These are phyloP conservation scores for Calonectria multiphialidica DNA, from an alignment of 2,329 filamentous ascomycete species.

Conservation along the genomic window DNA sequence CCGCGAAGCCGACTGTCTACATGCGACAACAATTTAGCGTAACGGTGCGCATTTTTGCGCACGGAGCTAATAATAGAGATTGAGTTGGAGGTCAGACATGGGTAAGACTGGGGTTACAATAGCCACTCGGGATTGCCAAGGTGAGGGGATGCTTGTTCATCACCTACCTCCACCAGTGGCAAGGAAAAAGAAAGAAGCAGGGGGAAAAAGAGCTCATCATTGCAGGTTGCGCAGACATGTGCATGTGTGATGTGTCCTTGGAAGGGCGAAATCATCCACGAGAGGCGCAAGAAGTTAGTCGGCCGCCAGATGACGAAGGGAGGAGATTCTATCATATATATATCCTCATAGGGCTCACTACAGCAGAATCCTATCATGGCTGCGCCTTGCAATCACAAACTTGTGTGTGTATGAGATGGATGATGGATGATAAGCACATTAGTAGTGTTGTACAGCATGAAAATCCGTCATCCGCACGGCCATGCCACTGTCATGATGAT, in stretches of 20 bases:
- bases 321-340: background rate
- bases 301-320: background rate
- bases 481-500: background rate
- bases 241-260: slow-evolving; percentile 19
- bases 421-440: background rate
- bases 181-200: background rate
- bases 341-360: background rate
- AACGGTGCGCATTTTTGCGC: background rate
- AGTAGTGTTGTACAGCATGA: background rate
- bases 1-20: background rate
- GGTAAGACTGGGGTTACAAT: slow-evolving; percentile 23
- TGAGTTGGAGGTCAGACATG: slow-evolving; percentile 15
- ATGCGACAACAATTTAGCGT: slow-evolving; percentile 3
- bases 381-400: background rate
- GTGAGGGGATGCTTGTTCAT: slow-evolving; percentile 13
- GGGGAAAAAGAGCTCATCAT: slow-evolving; percentile 19
- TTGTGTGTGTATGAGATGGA: background rate
- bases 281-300: background rate
- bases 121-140: slow-evolving; percentile 1
- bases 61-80: slow-evolving; percentile 21
- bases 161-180: slow-evolving; percentile 15
- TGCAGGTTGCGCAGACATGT: slow-evolving; percentile 7
- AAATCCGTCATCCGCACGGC: background rate
- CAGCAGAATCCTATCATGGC: background rate
- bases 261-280: background rate